phyloP scores from a whole-genome alignment of 441 rosid genomes.

The Jatropha multifida region DNA sequence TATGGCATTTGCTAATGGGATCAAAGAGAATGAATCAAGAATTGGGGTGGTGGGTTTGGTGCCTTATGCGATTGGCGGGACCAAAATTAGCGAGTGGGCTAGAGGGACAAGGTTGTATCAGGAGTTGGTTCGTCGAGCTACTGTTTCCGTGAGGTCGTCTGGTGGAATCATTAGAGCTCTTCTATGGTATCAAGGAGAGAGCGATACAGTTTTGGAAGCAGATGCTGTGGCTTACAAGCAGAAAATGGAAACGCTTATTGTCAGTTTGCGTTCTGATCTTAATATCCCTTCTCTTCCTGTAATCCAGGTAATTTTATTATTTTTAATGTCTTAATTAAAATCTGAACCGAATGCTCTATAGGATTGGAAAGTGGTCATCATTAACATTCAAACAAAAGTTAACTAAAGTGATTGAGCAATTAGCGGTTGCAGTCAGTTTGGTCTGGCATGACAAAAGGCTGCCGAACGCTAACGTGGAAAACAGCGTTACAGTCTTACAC shows the following conservation, averaged over 20 bases:
- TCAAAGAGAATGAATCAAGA: slow-evolving; percentile 22
- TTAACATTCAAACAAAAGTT: too few relatives aligned
- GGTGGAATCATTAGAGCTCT: slow-evolving; percentile 64
- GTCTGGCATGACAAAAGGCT: background rate
- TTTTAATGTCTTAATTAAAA: background rate
- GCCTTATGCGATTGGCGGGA: slow-evolving; percentile 88
- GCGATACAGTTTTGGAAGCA: slow-evolving; percentile 47
- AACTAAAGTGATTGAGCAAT: too few relatives aligned
- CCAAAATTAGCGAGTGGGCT: slow-evolving; percentile 77
- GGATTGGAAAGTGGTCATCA: too few relatives aligned
- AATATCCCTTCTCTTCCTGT: slow-evolving; percentile 63
- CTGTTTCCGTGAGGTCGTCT: slow-evolving; percentile 36
- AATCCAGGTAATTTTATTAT: slow-evolving; percentile 50
- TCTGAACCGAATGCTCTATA: too few relatives aligned
- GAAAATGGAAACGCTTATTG: slow-evolving; percentile 55
- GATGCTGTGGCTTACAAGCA: slow-evolving; percentile 60
- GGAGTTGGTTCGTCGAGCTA: slow-evolving; percentile 59
- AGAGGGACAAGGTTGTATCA: slow-evolving; percentile 60
- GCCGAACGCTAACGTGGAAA: background rate
- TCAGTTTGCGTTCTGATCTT: slow-evolving; percentile 61
- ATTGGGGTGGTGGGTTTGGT: slow-evolving; percentile 57
- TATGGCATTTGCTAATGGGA: slow-evolving; percentile 66
- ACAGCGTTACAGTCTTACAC: background rate
- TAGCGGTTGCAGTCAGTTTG: too few relatives aligned
- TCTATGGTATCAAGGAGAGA: slow-evolving; percentile 94